Evolutionary conservation across 2,329 filamentous ascomycete species (phyloP).

Genomic region (Colletotrichum sojae): DNA sequence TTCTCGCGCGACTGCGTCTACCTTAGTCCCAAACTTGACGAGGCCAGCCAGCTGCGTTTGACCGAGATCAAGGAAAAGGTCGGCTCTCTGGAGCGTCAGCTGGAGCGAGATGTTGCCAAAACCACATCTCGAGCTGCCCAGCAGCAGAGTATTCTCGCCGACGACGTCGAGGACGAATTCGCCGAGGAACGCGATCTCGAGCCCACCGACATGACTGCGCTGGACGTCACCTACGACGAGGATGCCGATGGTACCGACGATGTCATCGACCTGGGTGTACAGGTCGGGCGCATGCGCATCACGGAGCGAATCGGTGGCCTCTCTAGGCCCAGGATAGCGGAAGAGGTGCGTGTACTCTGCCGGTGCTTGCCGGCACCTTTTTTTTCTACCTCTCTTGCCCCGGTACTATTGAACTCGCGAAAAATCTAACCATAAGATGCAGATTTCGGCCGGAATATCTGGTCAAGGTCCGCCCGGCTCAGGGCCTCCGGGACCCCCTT

Average conservation of each 20-base stretch:
- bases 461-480: slow-evolving; percentile 43
- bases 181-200: slow-evolving; percentile 74
- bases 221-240: slow-evolving; percentile 79
- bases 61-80: slow-evolving; percentile 86
- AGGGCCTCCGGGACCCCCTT: slow-evolving; percentile 29
- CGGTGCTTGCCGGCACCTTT: not conserved
- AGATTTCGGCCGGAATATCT: slow-evolving; percentile 55
- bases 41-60: slow-evolving; percentile 77
- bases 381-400: not conserved
- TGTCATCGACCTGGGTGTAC: slow-evolving; percentile 79
- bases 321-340: slow-evolving; percentile 77
- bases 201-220: slow-evolving; percentile 72
- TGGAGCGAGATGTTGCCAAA: slow-evolving; percentile 77
- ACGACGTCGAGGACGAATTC: slow-evolving; percentile 69
- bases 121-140: slow-evolving; percentile 49
- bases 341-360: slow-evolving; percentile 70
- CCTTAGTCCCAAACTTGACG: slow-evolving; percentile 77
- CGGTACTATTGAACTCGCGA: not conserved
- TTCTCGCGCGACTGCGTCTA: slow-evolving; percentile 72
- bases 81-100: slow-evolving; percentile 76
- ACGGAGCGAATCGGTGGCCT: slow-evolving; percentile 82
- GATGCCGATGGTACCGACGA: slow-evolving; percentile 70
- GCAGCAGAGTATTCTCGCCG: slow-evolving; percentile 59
- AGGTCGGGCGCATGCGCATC: slow-evolving; percentile 79
- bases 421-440: slow-evolving; percentile 9